Percentiles rank a stretch among this genome's conserved stretches.
These are phyloP conservation scores for Pulicaria dysenterica DNA, from an alignment of 129 eudicot species.

Conservation along the genomic window DNA sequence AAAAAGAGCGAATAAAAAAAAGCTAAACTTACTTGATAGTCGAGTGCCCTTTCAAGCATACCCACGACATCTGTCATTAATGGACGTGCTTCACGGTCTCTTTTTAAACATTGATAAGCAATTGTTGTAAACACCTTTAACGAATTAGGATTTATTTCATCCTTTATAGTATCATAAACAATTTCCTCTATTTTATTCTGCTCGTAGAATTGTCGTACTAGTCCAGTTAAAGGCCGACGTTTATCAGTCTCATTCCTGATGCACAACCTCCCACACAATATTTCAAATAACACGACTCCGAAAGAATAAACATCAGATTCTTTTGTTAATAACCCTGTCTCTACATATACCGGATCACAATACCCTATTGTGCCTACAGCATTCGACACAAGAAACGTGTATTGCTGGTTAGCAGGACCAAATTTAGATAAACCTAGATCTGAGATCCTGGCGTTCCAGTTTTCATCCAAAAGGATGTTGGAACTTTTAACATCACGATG, in stretches of 20 bases:
- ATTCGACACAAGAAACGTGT: slow-evolving; percentile 10
- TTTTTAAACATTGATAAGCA: slow-evolving; percentile 23
- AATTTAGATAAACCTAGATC: slow-evolving; percentile 21
- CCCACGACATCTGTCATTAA: slow-evolving; percentile 10
- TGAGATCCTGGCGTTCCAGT: slow-evolving; percentile 20
- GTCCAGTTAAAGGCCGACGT: background rate
- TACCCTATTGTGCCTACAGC: slow-evolving; percentile 24
- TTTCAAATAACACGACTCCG: slow-evolving; percentile 7
- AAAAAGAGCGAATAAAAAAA: background rate
- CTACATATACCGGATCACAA: slow-evolving; percentile 22
- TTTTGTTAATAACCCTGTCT: slow-evolving; percentile 18
- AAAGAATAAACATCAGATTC: slow-evolving; percentile 21
- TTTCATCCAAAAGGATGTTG: slow-evolving; percentile 11
- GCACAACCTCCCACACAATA: background rate
- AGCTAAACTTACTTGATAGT: slow-evolving; percentile 6
- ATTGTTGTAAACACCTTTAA: slow-evolving; percentile 13
- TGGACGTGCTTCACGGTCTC: slow-evolving; percentile 21
- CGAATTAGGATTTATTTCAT: slow-evolving; percentile 8
- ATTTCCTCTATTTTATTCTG: slow-evolving; percentile 7
- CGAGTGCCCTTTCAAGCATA: slow-evolving; percentile 17
- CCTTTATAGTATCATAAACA: background rate
- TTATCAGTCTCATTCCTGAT: background rate
- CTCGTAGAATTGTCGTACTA: background rate
- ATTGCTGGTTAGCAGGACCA: slow-evolving; percentile 22
- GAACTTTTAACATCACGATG: slow-evolving; percentile 24